Conservation (phyloP, 2,329 filamentous ascomycete species). For the Colletotrichum costaricense region DNA sequence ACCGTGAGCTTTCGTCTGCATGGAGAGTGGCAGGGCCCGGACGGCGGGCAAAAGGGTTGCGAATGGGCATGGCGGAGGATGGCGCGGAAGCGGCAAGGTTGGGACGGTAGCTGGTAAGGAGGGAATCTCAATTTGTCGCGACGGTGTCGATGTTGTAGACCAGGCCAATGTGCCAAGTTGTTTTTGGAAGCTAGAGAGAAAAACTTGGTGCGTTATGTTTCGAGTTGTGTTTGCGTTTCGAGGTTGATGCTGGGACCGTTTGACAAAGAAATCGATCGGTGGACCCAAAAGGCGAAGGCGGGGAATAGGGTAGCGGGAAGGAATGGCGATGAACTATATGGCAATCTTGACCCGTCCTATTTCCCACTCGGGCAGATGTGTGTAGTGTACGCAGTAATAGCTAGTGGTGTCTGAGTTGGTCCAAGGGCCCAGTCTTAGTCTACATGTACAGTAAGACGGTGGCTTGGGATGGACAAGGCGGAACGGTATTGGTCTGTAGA, state of each 20-base stretch:
- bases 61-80: constrained; percentile 69
- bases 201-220: constrained; percentile 14
- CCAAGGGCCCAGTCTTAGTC: constrained; percentile 24
- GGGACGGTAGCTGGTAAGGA: background rate
- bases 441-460: constrained; percentile 24
- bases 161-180: background rate
- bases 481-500: constrained; percentile 4
- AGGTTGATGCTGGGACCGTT: constrained; percentile 28
- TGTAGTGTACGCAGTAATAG: too few species aligned
- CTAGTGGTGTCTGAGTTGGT: background rate
- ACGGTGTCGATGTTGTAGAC: background rate
- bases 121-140: background rate
- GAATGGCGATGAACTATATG: constrained; percentile 31
- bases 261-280: constrained; percentile 22
- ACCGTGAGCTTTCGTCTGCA: constrained; percentile 65
- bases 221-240: constrained; percentile 14
- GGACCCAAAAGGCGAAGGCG: constrained; percentile 15
- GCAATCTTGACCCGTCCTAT: constrained; percentile 23
- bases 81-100: constrained; percentile 1
- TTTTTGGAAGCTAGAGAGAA: background rate
- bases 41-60: constrained; percentile 77
- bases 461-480: constrained; percentile 25
- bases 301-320: constrained; percentile 24
- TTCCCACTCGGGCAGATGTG: constrained; percentile 9
- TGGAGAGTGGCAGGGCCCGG: constrained; percentile 56